A percentile compares a stretch with the other conserved stretches of the same genome.
phyloP scores from a whole-genome alignment of 257 asterid genomes.

The Nicotiana noctiflora region DNA sequence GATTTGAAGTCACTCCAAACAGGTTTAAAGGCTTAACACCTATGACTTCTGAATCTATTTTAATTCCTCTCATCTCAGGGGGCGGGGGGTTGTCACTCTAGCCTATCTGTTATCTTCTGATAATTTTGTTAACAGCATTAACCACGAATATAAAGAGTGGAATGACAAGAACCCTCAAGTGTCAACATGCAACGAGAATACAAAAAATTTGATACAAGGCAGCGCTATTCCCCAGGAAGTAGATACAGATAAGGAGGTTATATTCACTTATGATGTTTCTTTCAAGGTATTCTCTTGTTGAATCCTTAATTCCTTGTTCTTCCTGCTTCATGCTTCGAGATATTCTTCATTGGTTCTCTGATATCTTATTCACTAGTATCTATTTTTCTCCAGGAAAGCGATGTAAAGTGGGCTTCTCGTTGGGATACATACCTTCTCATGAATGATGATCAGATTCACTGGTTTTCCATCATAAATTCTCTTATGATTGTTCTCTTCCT shows the following conservation, averaged over 20 bases:
- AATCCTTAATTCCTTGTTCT: conserved; percentile 14
- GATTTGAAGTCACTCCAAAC: conserved; percentile 68
- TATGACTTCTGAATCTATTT: background rate
- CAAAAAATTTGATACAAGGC: conserved; percentile 42
- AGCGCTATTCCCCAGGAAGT: conserved; percentile 54
- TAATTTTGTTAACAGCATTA: conserved; percentile 35
- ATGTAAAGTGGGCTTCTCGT: conserved; percentile 66
- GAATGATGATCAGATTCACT: conserved; percentile 62
- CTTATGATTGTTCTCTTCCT: conserved; percentile 58
- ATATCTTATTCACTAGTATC: background rate
- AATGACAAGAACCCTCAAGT: conserved; percentile 42
- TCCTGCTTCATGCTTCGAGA: background rate
- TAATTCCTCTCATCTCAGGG: background rate
- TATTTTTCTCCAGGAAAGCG: conserved; percentile 41
- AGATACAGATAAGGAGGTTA: conserved; percentile 33
- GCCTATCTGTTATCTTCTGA: conserved; percentile 1
- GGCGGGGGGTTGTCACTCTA: background rate
- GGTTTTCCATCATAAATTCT: conserved; percentile 63
- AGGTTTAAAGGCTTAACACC: conserved; percentile 28
- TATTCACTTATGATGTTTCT: conserved; percentile 51
- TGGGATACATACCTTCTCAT: conserved; percentile 61
- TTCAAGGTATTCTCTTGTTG: conserved; percentile 34
- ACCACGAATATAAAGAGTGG: conserved; percentile 59
- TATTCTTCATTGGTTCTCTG: background rate
- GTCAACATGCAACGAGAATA: conserved; percentile 49